A percentile compares a stretch with the other conserved stretches of the same genome.
Evolutionary conservation across 2,329 filamentous ascomycete genomes (phyloP).

Genomic region (Ophiostoma sp.): DNA sequence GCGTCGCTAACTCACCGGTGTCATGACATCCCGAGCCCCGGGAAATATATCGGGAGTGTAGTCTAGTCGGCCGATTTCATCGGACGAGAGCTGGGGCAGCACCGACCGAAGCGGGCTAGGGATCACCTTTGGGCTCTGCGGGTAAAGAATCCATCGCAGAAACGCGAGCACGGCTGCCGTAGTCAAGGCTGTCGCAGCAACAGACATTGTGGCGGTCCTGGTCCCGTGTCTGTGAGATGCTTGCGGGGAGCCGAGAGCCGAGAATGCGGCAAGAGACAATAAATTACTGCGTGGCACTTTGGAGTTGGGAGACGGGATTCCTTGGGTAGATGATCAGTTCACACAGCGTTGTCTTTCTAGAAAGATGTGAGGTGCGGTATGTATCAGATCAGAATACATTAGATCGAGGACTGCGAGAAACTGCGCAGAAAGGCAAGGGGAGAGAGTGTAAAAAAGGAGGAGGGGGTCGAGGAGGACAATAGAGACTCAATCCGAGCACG

Average conservation of each 20-base stretch:
- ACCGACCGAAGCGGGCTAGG: constrained; percentile 29
- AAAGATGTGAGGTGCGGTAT: neutral
- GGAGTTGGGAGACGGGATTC: too few species aligned
- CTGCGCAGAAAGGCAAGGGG: neutral
- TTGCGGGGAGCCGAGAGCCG: too few species aligned
- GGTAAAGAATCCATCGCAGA: constrained; percentile 28
- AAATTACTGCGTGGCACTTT: too few species aligned
- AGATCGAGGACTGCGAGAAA: neutral
- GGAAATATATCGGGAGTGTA: constrained; percentile 67
- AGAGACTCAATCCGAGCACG: neutral
- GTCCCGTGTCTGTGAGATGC: neutral
- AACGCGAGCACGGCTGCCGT: constrained; percentile 27
- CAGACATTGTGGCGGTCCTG: neutral
- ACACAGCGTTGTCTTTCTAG: too few species aligned
- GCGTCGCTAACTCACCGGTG: constrained; percentile 45
- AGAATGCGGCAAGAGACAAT: too few species aligned
- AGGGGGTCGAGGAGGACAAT: neutral
- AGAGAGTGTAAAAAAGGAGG: constrained; percentile 11
- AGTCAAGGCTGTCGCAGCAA: constrained; percentile 25
- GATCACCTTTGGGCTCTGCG: constrained; percentile 26
- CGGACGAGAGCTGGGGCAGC: constrained; percentile 27
- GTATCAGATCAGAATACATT: neutral
- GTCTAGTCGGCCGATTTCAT: constrained; percentile 30
- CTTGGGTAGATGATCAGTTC: neutral
- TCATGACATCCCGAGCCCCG: constrained; percentile 65